Evolutionary conservation across 2,329 filamentous ascomycete genomes (phyloP).

Genomic region (Scedosporium minutisporum): DNA sequence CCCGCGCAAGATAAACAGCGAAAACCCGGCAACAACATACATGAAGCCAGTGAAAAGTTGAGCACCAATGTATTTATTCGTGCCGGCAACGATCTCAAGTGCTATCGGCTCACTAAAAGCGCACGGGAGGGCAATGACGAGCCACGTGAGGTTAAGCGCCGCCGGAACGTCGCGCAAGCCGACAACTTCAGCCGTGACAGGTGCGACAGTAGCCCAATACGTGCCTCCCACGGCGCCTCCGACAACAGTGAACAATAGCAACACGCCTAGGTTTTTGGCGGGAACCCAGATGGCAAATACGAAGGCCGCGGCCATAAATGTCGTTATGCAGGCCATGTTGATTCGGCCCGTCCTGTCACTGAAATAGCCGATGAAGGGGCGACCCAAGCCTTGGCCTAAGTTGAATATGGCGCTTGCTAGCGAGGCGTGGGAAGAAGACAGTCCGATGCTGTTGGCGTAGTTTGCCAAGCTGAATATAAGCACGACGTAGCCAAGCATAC

Average conservation of each 20-base stretch:
- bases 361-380: conserved; percentile 63
- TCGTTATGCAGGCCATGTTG: conserved; percentile 60
- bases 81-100: conserved; percentile 38
- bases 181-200: conserved; percentile 65
- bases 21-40: conserved; percentile 40
- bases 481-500: conserved; percentile 64
- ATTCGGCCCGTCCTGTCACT: conserved; percentile 62
- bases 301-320: conserved; percentile 53
- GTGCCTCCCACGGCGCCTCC: conserved; percentile 64
- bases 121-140: conserved; percentile 59
- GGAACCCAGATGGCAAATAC: conserved; percentile 67
- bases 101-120: conserved; percentile 61
- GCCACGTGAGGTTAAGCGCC: conserved; percentile 60
- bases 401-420: conserved; percentile 67
- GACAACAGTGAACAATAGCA: conserved; percentile 62
- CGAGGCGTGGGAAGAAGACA: conserved; percentile 56
- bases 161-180: conserved; percentile 60
- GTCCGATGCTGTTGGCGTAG: conserved; percentile 60
- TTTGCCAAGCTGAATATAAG: conserved; percentile 69
- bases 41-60: conserved; percentile 53
- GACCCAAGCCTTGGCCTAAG: conserved; percentile 54
- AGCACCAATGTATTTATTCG: conserved; percentile 38
- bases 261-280: conserved; percentile 49
- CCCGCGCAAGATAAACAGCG: conserved; percentile 1
- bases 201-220: conserved; percentile 60